Base-by-base conservation (phyloP, 371 early-diverging fungal genomes). In the Circinella minor region DNA sequence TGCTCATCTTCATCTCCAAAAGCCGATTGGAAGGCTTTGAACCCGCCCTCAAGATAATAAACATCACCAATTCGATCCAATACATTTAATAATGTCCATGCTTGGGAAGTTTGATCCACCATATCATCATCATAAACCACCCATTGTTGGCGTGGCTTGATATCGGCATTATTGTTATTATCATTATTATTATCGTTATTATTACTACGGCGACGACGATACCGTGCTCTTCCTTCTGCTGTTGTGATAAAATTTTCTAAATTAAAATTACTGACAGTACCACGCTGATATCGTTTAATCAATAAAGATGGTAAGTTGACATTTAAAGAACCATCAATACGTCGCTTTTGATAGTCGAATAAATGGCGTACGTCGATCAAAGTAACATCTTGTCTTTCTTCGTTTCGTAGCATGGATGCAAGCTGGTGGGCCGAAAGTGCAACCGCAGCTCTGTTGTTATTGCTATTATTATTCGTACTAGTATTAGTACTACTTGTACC, bases 231-330 rank as follows among this genome's bases (percentile, higher is more conserved):
- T 55, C 88, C 88, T 71, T 88, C 86, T 0, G 86, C 73, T 34
- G 89, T 88, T 0, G 90, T 90, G 60, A 90, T 87, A 63, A 90
- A 90, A 48, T 86, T 87, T 65, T 87, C 88, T 34, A 90, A 70
- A 55, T 86, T 84, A 65, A 88, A 88, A 48, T 88, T 86, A 4
- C 84, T 78, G 5, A 90, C 81, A 1, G 86, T 83, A 14, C 89
- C 88, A 27, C 88, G 81, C 48, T 86, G 85, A 65, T 88, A 88
- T 9, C 90, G 77, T 61, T 88, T 87, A 67, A 88, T 85, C 5
- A 90, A 61, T 38, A 90, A 68, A 3, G 90, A 88, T 3, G 90
- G 90, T 59, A 90, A 67, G 66, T 88, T 90, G 57, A 90, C 88
- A 71, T 88, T 90, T 47, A 90, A 71, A 4, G 90, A 88, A 17